Conservation (phyloP, 805 yeast species). For the Clavispora phyllophila region DNA sequence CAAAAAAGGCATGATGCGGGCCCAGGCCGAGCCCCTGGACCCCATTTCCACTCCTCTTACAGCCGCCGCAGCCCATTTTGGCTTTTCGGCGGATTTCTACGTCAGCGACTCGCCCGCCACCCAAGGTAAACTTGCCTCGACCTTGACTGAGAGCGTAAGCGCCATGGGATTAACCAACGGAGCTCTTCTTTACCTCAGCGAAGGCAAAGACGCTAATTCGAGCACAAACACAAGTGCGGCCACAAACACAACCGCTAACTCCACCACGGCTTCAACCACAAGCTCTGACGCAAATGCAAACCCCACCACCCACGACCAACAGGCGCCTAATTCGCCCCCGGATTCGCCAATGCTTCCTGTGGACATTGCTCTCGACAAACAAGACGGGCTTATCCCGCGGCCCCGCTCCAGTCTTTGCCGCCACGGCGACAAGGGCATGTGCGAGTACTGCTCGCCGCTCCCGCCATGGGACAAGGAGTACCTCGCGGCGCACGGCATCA, state of each 20-base stretch:
- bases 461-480: conserved; percentile 92
- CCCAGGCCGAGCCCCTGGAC: conserved; percentile 43
- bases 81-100: conserved; percentile 16
- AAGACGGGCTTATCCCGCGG: conserved; percentile 71
- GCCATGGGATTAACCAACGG: conserved; percentile 56
- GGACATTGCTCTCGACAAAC: conserved; percentile 60
- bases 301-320: too few species aligned
- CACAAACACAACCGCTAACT: conserved; percentile 4
- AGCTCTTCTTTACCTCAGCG: conserved; percentile 47
- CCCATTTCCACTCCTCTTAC: conserved; percentile 43
- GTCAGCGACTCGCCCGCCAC: conserved; percentile 45
- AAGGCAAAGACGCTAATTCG: conserved; percentile 5
- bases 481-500: conserved; percentile 68
- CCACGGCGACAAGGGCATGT: conserved; percentile 94
- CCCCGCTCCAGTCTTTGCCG: conserved; percentile 61
- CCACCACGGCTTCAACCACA: background rate
- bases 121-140: conserved; percentile 35
- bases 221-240: background rate
- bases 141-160: conserved; percentile 29
- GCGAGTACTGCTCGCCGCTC: conserved; percentile 92
- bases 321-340: too few species aligned
- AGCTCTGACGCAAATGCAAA: too few species aligned
- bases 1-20: conserved; percentile 77
- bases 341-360: conserved; percentile 40
- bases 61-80: conserved; percentile 27